Evolutionary conservation across 1,139 yeast species (phyloP).

Genomic region (Blastobotrys elegans): DNA sequence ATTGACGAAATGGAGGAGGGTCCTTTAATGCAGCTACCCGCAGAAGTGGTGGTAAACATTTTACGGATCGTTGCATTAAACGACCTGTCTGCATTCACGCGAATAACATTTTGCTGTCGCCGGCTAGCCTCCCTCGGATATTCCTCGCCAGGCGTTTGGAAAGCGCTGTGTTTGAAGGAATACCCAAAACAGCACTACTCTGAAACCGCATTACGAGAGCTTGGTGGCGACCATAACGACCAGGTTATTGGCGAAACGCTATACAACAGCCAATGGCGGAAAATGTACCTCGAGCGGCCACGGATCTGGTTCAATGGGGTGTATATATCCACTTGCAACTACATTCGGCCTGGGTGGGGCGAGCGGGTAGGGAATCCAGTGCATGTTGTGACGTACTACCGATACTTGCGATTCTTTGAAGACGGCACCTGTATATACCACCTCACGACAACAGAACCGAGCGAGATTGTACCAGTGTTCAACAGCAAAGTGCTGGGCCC

Average conservation of each 20-base stretch:
- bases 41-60: conserved; percentile 57
- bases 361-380: conserved; percentile 73
- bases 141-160: conserved; percentile 51
- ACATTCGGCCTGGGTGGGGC: conserved; percentile 74
- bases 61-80: conserved; percentile 47
- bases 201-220: conserved; percentile 17
- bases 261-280: conserved; percentile 34
- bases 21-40: conserved; percentile 54
- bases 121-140: conserved; percentile 60
- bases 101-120: conserved; percentile 57
- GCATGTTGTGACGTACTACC: conserved; percentile 78
- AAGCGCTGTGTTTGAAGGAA: conserved; percentile 48
- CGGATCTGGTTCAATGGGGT: conserved; percentile 75
- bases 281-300: conserved; percentile 50
- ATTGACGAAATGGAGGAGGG: conserved; percentile 37
- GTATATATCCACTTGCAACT: conserved; percentile 80
- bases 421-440: conserved; percentile 57
- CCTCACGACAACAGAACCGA: conserved; percentile 27
- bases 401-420: conserved; percentile 75
- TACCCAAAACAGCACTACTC: conserved; percentile 50
- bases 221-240: conserved; percentile 14
- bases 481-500: conserved; percentile 22
- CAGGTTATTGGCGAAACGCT: conserved; percentile 16
- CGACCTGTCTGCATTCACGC: conserved; percentile 62
- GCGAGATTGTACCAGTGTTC: conserved; percentile 41